Conservation (phyloP, 495 filamentous ascomycete species). For the Podospora pseudopauciseta region DNA sequence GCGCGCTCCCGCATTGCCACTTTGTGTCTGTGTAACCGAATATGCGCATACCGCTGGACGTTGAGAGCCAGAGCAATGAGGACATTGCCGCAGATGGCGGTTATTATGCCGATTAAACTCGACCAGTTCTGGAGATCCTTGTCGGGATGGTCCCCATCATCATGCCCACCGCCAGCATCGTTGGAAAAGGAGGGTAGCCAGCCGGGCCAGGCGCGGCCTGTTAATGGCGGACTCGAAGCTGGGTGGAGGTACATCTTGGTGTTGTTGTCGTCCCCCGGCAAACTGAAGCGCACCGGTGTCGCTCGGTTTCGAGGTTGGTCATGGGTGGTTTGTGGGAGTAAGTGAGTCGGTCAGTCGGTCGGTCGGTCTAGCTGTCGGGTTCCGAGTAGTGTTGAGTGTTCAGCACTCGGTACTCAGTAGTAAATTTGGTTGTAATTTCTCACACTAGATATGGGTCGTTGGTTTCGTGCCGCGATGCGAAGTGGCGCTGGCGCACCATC, state of each 20-base stretch:
- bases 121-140: slow-evolving; percentile 71
- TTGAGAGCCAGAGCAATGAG: slow-evolving; percentile 94
- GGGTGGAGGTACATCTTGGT: slow-evolving; percentile 20
- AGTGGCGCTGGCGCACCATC: background rate
- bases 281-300: slow-evolving; percentile 15
- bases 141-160: slow-evolving; percentile 36
- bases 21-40: slow-evolving; percentile 56
- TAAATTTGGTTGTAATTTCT: slow-evolving; percentile 1
- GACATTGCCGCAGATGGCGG: slow-evolving; percentile 86
- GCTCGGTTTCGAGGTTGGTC: slow-evolving; percentile 2
- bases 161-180: background rate
- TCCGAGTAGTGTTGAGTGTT: background rate
- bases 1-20: slow-evolving; percentile 48
- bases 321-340: slow-evolving; percentile 4
- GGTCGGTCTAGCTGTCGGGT: slow-evolving; percentile 1
- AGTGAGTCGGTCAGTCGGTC: background rate
- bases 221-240: background rate
- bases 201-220: slow-evolving; percentile 5
- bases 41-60: slow-evolving; percentile 92
- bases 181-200: slow-evolving; percentile 8
- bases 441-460: background rate
- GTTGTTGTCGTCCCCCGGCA: background rate
- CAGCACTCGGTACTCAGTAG: background rate
- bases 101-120: slow-evolving; percentile 88
- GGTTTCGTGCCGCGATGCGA: slow-evolving; percentile 4